Conservation (phyloP, 495 filamentous ascomycete genomes). For the Cryomyces antarcticus region DNA sequence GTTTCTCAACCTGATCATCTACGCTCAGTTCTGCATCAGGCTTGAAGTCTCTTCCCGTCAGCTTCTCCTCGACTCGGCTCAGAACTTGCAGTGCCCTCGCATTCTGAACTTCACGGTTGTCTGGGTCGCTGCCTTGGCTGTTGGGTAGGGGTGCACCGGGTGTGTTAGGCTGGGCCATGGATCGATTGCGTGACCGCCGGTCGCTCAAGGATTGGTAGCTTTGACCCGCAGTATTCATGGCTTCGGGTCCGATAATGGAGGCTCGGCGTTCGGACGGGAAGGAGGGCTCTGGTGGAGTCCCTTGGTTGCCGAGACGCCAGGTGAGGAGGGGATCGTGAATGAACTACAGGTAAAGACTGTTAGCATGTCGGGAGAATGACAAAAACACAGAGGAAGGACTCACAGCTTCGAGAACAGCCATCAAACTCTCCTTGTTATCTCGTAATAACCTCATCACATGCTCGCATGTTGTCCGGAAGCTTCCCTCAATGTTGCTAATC, state of each 20-base stretch:
- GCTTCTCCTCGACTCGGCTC: constrained; percentile 78
- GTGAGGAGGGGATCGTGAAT: constrained; percentile 96
- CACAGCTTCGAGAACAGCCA: constrained; percentile 95
- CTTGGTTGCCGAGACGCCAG: constrained; percentile 79
- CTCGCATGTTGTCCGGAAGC: constrained; percentile 91
- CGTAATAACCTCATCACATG: constrained; percentile 94
- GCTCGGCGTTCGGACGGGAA: constrained; percentile 57
- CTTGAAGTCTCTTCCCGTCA: constrained; percentile 55
- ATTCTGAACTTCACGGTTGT: constrained; percentile 66
- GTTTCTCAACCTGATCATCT: constrained; percentile 78
- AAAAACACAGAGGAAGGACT: constrained; percentile 20
- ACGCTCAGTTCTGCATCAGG: constrained; percentile 60
- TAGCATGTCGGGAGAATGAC: background rate
- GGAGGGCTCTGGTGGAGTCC: constrained; percentile 57
- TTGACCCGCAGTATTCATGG: background rate
- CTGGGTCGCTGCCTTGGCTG: constrained; percentile 16
- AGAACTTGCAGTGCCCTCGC: constrained; percentile 83
- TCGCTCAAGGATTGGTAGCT: constrained; percentile 1
- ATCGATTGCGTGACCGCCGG: constrained; percentile 13
- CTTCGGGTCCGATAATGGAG: constrained; percentile 43
- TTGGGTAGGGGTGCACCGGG: background rate
- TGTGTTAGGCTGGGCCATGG: constrained; percentile 22
- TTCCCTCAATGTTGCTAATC: constrained; percentile 96
- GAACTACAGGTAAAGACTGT: constrained; percentile 32
- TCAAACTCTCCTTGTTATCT: constrained; percentile 92